Evolutionary conservation across 2,329 filamentous ascomycete species (phyloP).

Genomic region (Bipolaris oryzae): DNA sequence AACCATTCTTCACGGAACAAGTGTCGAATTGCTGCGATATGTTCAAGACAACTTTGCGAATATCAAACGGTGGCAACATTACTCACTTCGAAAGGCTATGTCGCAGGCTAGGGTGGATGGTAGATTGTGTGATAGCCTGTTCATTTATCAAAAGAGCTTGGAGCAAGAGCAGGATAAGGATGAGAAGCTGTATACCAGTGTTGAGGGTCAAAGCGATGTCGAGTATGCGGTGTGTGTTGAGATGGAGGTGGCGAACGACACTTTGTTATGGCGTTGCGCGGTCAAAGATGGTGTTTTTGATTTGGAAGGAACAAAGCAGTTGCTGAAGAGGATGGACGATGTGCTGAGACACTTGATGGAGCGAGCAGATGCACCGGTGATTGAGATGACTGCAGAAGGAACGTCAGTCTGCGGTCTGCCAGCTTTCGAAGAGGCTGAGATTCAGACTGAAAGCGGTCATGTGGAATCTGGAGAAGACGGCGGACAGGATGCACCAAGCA

Average conservation of each 20-base stretch:
- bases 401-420: conserved; percentile 71
- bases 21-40: conserved; percentile 69
- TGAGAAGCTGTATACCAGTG: conserved; percentile 63
- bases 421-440: conserved; percentile 41
- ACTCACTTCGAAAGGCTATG: conserved; percentile 74
- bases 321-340: conserved; percentile 66
- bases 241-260: conserved; percentile 66
- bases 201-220: conserved; percentile 68
- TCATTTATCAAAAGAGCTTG: conserved; percentile 66
- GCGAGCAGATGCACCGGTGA: conserved; percentile 56
- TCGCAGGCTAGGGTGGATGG: conserved; percentile 55
- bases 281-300: conserved; percentile 65
- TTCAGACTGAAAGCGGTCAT: background rate
- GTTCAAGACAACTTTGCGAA: conserved; percentile 72
- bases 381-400: conserved; percentile 59
- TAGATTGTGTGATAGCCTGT: conserved; percentile 67
- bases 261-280: conserved; percentile 73
- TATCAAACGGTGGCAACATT: conserved; percentile 75
- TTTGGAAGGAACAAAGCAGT: conserved; percentile 50
- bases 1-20: conserved; percentile 71
- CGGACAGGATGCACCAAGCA: conserved; percentile 26
- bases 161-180: conserved; percentile 33
- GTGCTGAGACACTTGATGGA: conserved; percentile 64
- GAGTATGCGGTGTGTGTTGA: conserved; percentile 86
- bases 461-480: background rate